Evolutionary conservation across 1,284 basidiomycete species (phyloP).

Genomic region (Rhodotorula sp.): DNA sequence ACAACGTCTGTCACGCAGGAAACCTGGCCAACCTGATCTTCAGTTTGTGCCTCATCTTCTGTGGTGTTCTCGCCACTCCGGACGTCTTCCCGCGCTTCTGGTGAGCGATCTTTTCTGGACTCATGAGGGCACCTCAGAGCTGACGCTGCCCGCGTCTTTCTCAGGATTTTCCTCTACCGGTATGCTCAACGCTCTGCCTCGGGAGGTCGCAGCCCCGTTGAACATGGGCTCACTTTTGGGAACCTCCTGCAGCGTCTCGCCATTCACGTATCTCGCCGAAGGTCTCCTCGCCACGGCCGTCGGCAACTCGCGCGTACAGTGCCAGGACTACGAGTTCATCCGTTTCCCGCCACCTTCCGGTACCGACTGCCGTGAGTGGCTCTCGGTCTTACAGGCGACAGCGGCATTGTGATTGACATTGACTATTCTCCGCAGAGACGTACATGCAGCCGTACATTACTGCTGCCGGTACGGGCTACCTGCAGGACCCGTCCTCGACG

Average conservation of each 20-base stretch:
- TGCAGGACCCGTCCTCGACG: conserved; percentile 45
- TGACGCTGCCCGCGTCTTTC: conserved; percentile 53
- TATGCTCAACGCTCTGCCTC: too few species aligned
- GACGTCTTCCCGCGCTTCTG: conserved; percentile 54
- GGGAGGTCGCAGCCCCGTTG: too few species aligned
- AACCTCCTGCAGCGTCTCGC: conserved; percentile 57
- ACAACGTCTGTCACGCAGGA: conserved; percentile 38
- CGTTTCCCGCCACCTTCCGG: conserved; percentile 50
- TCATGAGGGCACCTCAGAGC: neutral
- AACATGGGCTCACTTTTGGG: too few species aligned
- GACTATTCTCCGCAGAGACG: too few species aligned
- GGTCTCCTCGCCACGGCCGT: conserved; percentile 51
- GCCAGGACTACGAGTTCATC: conserved; percentile 50
- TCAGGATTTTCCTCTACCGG: conserved; percentile 70
- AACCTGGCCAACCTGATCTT: conserved; percentile 54
- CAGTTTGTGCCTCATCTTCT: conserved; percentile 52
- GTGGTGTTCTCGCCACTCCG: conserved; percentile 46
- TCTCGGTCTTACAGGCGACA: too few species aligned
- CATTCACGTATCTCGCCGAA: conserved; percentile 59
- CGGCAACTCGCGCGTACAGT: conserved; percentile 50
- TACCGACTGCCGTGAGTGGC: conserved; percentile 49
- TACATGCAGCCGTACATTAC: conserved; percentile 50
- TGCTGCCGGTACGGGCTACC: conserved; percentile 48
- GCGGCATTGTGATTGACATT: too few species aligned
- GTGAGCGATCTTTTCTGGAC: conserved; percentile 33